phyloP scores from a whole-genome alignment of 148 eudicot species.

The Cornus kousa region DNA sequence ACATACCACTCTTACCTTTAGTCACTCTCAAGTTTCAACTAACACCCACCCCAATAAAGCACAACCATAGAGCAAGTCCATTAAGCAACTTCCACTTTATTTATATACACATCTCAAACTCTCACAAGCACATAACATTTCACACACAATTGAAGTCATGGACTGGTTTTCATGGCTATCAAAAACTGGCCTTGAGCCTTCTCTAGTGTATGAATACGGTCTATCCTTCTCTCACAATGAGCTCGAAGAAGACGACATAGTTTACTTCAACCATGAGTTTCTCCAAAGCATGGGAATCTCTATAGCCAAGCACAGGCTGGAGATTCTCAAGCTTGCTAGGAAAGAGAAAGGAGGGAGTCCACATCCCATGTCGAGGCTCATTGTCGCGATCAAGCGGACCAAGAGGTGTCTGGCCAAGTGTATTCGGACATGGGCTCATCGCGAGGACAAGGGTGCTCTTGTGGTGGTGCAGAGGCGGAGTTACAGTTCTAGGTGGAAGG shows the following conservation, averaged over 20 bases:
- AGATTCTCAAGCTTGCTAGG: slow-evolving; percentile 75
- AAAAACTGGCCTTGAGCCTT: slow-evolving; percentile 65
- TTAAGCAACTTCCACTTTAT: background rate
- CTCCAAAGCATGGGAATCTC: slow-evolving; percentile 94
- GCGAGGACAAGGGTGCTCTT: slow-evolving; percentile 35
- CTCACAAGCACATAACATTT: slow-evolving; percentile 6
- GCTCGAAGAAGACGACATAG: slow-evolving; percentile 79
- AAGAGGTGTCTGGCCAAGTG: slow-evolving; percentile 41
- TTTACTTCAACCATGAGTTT: slow-evolving; percentile 82
- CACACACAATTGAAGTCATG: slow-evolving; percentile 32
- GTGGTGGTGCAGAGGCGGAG: slow-evolving; percentile 48
- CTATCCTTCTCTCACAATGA: slow-evolving; percentile 64
- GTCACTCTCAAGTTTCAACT: slow-evolving; percentile 55
- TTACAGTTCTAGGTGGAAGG: slow-evolving; percentile 62
- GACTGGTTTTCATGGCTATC: slow-evolving; percentile 93
- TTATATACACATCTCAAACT: slow-evolving; percentile 2
- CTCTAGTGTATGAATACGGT: slow-evolving; percentile 69
- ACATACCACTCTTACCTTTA: slow-evolving; percentile 13
- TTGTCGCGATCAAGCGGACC: slow-evolving; percentile 47
- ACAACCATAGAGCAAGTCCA: background rate
- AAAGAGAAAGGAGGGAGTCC: slow-evolving; percentile 22
- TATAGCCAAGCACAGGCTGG: slow-evolving; percentile 90
- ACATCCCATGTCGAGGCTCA: slow-evolving; percentile 39
- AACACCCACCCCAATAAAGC: slow-evolving; percentile 17
- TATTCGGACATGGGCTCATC: slow-evolving; percentile 36